Base-by-base conservation (phyloP, 2,329 filamentous ascomycete genomes). In the Cladosporium sp. region DNA sequence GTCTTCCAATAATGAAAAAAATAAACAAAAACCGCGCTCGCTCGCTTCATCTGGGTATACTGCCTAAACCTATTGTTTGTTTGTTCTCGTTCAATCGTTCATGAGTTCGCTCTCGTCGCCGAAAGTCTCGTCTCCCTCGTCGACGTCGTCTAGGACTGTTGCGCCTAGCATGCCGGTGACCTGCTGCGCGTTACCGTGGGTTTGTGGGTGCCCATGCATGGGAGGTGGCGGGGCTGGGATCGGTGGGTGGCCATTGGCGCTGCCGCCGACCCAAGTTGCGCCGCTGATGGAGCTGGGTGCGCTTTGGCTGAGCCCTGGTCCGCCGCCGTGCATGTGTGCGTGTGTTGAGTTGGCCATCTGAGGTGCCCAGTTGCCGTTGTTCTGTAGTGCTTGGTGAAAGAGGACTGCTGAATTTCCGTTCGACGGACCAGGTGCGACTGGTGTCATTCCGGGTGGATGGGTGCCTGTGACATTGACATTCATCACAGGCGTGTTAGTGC, bases 61-160 rank as follows among this genome's bases (percentile, higher is more conserved):
- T 50, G 47, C 43, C 20, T 30, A 50, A 34, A 20, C 37, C 19
- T 50, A n/a, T n/a, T 14, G 9, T 49, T 36, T 15, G 9, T 37
- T 36, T 30, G 20, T 22, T 15, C 20, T 37, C 30, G 47, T 51
- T 56, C 30, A 56, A 39, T 56, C 54, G 30, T 65, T 74, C 70
- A 78, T 70, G 59, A 77, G 71, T 66, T 79, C 76, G 61, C 76
- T 78, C 22, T 72, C 75, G 43, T 78, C 75, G 9, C 75, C 75
- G 62, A 77, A 77, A 30, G 74, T 74, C 38, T 78, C 76, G 49
- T 77, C 73, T 17, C 62, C 65, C 60, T 71, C 70, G 28, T 79
- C 76, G 19, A 69, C 65, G 49, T 73, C 72, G 39, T 72, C 70
- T 50, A 79, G 72, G 5, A 70, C 73, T 3, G 70, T 65, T 2